Evolutionary conservation across 1,139 yeast genomes (phyloP).

Genomic region (Scheffersomyces segobiensis): DNA sequence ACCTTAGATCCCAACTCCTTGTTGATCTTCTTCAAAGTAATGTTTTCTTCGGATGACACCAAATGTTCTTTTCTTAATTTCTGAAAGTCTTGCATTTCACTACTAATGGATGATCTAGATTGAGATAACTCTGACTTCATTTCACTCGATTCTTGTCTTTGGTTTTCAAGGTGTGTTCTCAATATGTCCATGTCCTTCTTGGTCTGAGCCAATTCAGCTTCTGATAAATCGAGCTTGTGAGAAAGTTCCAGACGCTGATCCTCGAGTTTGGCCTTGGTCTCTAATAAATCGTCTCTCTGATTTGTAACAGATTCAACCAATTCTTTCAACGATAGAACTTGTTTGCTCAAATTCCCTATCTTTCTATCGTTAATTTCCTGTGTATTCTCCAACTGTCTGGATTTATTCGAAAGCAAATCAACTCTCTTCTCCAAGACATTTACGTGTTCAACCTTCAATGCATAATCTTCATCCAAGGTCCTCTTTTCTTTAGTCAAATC

Average conservation of each 20-base stretch:
- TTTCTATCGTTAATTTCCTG: constrained; percentile 45
- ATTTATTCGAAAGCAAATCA: constrained; percentile 47
- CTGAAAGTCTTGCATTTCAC: constrained; percentile 39
- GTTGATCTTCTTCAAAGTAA: constrained; percentile 38
- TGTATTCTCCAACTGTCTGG: constrained; percentile 48
- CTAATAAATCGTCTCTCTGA: constrained; percentile 52
- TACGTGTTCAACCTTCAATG: constrained; percentile 50
- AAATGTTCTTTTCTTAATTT: constrained; percentile 39
- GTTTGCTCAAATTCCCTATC: constrained; percentile 50
- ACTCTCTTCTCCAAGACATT: constrained; percentile 47
- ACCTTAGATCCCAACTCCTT: constrained; percentile 36
- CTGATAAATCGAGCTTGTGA: constrained; percentile 45
- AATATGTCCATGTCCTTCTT: constrained; percentile 32
- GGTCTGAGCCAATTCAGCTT: constrained; percentile 32
- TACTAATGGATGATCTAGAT: constrained; percentile 31
- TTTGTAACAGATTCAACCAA: constrained; percentile 49
- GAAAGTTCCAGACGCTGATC: constrained; percentile 44
- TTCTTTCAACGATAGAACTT: constrained; percentile 51
- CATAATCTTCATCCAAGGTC: constrained; percentile 53
- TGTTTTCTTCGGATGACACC: constrained; percentile 45
- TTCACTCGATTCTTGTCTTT: constrained; percentile 32
- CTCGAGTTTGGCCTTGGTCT: constrained; percentile 49
- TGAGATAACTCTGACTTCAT: constrained; percentile 37
- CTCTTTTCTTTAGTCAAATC: constrained; percentile 48
- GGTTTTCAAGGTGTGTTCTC: constrained; percentile 38